These are phyloP conservation scores for Suillus lakei DNA, from an alignment of 768 basidiomycete genomes.

Conservation along the genomic window DNA sequence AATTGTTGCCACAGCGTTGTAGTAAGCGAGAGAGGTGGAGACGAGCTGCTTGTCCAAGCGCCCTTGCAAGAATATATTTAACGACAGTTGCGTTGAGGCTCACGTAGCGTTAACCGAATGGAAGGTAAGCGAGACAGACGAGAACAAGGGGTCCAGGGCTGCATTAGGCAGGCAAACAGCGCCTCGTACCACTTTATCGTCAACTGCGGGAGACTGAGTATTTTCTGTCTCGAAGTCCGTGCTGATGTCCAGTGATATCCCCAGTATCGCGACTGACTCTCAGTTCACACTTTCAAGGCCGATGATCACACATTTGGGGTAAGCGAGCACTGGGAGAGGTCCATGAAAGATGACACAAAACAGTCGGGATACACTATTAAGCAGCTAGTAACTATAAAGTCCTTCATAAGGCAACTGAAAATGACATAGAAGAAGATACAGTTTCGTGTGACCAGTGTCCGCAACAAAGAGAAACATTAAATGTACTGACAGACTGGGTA, in stretches of 20 bases:
- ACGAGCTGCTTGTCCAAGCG: neutral
- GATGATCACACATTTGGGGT: neutral
- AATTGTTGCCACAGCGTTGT: neutral
- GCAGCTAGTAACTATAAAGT: neutral
- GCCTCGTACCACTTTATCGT: neutral
- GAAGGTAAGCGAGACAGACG: neutral
- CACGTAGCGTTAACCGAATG: neutral
- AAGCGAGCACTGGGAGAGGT: neutral
- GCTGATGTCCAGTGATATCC: neutral
- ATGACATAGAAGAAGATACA: constrained; percentile 4
- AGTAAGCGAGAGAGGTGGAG: neutral
- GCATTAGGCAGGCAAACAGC: constrained; percentile 1
- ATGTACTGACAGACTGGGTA: neutral
- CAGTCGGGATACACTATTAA: neutral
- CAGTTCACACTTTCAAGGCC: neutral
- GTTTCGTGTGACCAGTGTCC: neutral
- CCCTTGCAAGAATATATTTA: neutral
- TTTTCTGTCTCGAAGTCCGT: neutral
- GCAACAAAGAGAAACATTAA: neutral
- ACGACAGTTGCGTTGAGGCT: neutral
- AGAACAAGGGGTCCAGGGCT: neutral
- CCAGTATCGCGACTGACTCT: neutral
- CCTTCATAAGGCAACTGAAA: neutral
- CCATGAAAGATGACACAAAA: neutral
- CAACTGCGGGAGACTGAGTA: neutral